Conservation (phyloP, 2,329 filamentous ascomycete genomes). For the Grosmannia huntii region DNA sequence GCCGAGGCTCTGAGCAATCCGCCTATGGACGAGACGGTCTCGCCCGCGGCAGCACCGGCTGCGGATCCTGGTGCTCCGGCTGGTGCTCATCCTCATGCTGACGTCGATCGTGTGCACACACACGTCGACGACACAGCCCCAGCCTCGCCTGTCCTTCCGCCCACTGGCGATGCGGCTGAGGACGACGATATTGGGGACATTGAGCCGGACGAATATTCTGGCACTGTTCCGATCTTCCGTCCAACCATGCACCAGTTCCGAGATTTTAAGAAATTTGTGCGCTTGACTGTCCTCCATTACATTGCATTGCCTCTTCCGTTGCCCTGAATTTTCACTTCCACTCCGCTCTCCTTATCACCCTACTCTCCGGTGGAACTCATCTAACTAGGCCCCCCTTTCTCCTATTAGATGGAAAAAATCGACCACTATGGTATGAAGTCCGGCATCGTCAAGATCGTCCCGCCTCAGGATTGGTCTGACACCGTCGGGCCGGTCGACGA, state of each 20-base stretch:
- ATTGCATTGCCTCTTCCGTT: not conserved
- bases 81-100: not conserved
- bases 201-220: constrained; percentile 78
- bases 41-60: not conserved
- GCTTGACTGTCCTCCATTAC: constrained; percentile 17
- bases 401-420: constrained; percentile 59
- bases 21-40: constrained; percentile 10
- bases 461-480: constrained; percentile 85
- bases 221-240: constrained; percentile 84
- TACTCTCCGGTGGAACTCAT: not conserved
- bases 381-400: not conserved
- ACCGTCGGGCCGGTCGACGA: constrained; percentile 68
- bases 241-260: constrained; percentile 92
- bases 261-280: constrained; percentile 82
- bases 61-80: not conserved
- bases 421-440: constrained; percentile 95
- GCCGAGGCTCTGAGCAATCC: constrained; percentile 22
- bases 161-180: not conserved
- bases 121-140: not conserved
- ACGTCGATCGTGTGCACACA: not conserved
- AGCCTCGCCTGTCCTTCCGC: not conserved
- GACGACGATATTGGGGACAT: constrained; percentile 58
- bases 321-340: not conserved
- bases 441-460: constrained; percentile 91
- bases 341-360: not conserved